Evolutionary conservation across 179 eudicot species (phyloP), one percentile per base, ranked within the genome.

Genomic region (Dionaea muscipula): DNA sequence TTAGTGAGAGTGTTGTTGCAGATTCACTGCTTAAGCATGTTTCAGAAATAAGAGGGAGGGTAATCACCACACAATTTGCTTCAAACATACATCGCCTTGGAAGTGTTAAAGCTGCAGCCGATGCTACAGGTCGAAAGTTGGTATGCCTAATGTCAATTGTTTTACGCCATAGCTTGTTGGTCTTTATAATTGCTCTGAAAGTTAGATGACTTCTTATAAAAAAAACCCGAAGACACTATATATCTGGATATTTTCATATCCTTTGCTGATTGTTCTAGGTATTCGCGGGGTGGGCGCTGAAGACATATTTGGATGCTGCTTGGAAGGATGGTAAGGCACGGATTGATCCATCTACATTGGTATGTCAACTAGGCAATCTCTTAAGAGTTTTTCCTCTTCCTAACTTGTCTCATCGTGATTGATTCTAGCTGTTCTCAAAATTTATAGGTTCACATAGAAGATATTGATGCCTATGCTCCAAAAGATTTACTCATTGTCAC

Each of bases 81-180:
- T 91, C 98, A 69, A 91, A 91, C 59, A 87, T 91, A 56, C 98
- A 91, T 74, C 84, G 98, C 28, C 96, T 91, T 62, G 98, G 96
- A 51, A 91, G 98, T 65, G 84, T 91, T 23, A 91, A 91, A 78
- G 98, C 95, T 40, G 98, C 98, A 56, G 98, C 98, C 51, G 98
- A 87, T 78, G 73, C 84, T 57, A 81, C 94, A 31, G 96, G 94
- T 57, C 77, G 96, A 67, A 87, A 91, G 70, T 61, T 91, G 98
- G 98, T 91, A 87, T 68, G 81, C 55, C 38, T 65, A 27, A 13
- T 65, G 40, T 48, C 23, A 25, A 17, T 27, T 12, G 38, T 62
- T 36, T 55, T 26, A 26, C 39, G 61, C 39, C 43, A 44, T 38
- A 63, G 10, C 63, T 41, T 12, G 6, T 17, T 56, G 37, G n/a